Base-by-base conservation (phyloP, 2,329 filamentous ascomycete genomes). In the Fusarium goolgardi region DNA sequence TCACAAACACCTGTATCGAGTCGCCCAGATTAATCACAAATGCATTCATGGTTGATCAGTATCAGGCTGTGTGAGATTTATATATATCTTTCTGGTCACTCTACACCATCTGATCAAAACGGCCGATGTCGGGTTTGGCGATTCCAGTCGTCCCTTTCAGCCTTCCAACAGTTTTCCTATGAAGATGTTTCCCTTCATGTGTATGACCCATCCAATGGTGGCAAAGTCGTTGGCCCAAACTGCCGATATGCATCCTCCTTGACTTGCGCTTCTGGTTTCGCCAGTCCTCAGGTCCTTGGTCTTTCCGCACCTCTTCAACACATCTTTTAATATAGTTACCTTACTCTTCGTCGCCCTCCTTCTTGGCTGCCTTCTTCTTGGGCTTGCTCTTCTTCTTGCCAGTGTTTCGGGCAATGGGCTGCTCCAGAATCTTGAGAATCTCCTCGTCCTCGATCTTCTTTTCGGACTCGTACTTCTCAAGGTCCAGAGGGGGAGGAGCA, bases 381-480 rank as follows among this genome's bases (percentile, higher is more conserved):
- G 91, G 91, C 85, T 91, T 89, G 87, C 92, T 94, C 88, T 94
- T 95, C 85, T 92, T 96, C 85, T 93, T 93, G 78, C 93, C 94
- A 79, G 94, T 94, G 83, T 92, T 92, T 82, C 92, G 93, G 71
- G 90, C 85, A 74, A 97, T 82, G 32, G 95, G 95, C 80, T 92
- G 92, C 82, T 96, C 94, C 52, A 99, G 87, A 70, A 98, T 95
- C 86, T 96, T 93, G 74, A 98, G 89, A 71, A 99, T 86, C 83
- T 98, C 95, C 83, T 97, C 93, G 70, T 98, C 95, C 71, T 90
- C 91, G 76, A 99, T 97, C 88, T 97, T 97, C 88, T 98, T 98
- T 81, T 98, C 94, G 34, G 93, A 91, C 87, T 97, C 91, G 85
- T 91, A 88, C 84, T 94, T 94, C 78, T 86, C 87, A 65, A 96